Evolutionary conservation across 2,329 filamentous ascomycete species (phyloP), one percentile per base, ranked within the genome.

Genomic region (Samsoniella hepiali): DNA sequence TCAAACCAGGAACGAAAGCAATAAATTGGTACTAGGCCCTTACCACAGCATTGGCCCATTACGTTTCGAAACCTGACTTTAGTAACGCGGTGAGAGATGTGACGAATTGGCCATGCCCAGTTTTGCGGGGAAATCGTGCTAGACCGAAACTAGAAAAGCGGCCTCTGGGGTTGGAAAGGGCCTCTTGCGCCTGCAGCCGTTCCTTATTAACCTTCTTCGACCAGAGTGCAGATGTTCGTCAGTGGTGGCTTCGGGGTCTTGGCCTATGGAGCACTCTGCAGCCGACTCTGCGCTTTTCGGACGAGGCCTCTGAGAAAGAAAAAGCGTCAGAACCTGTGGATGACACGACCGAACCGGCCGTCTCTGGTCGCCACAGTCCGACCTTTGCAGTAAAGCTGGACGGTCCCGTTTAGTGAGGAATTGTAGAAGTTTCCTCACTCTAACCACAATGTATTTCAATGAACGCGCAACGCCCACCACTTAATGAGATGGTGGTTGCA

Each of bases 81-180:
- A 27, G 44, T 15, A 50, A 53, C 54, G 45, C 53, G 61, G 61
- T 58, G 61, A 58, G 54, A 47, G 44, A 44, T n/a, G 32, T 63
- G 61, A 51, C 27, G 45, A 63, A 57, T 36, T 44, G 15, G 9
- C 45, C 44, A 53, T 50, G 11, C 53, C 61, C 42, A 58, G 27
- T 51, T 58, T 63, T 57, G 53, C 53, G 61, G 61, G 61, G 51
- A 51, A 62, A 50, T 11, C 10, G 5, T 57, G 51, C 61, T 57
- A 63, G 34, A n/a, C 53, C 61, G n/a, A 3, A 44, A 56, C 34
- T 13, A 57, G 61, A 42, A 50, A 57, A 34, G 61, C 53, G 17
- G 42, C 38, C 29, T 62, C 58, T 42, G 49, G 49, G 59, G 31
- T 29, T 40, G 42, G 38, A 47, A 42, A 10, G 42, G 32, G 60